Evolutionary conservation across 345 rosid genomes (phyloP), one percentile per base, ranked within the genome.

Genomic region (Brassica rapa): DNA sequence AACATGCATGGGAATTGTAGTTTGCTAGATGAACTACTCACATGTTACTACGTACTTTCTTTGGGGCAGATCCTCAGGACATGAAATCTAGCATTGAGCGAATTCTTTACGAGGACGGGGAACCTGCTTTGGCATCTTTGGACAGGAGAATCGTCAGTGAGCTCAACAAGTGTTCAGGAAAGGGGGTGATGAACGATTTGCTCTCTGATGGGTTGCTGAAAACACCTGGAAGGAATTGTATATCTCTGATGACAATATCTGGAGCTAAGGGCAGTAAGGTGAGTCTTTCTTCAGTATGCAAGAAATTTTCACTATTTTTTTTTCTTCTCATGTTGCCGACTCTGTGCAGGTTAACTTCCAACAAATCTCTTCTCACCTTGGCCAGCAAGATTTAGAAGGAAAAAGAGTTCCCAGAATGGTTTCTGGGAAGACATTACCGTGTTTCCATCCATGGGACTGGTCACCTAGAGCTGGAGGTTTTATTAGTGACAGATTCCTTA

Each of bases 231-330:
- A 89, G 77, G 82, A 95, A 95, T 80, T 93, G 98, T 71, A 91
- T 95, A 39, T 90, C 97, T 41, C 89, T 95, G 55, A 95, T 95
- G 99, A 95, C 99, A n/a, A 90, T 89, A 57, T 89, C 98, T 78
- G 99, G 99, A 66, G 99, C 99, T 75, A 95, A 95, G 85, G 99
- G 99, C 69, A 93, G 98, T 78, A 91, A 86, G 94, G 99, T 95
- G 82, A 78, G 83, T 80, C 81, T 46, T 79, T 81, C 74, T 67
- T 73, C 12, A 23, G 57, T 51, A 68, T 69, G 51, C 21, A 19
- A 19, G 21, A 19, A 19, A 19, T 5, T 14, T 61, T 61, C 6
- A 61, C 29, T 46, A 32, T 37, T 37, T 37, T 6, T 78, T 77
- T 14, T 8, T 19, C 21, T 62, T 66, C 46, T 4, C 55, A 43